phyloP scores from a whole-genome alignment of 2,329 filamentous ascomycete genomes.

The Dryadomyces quercus-mongolicae region DNA sequence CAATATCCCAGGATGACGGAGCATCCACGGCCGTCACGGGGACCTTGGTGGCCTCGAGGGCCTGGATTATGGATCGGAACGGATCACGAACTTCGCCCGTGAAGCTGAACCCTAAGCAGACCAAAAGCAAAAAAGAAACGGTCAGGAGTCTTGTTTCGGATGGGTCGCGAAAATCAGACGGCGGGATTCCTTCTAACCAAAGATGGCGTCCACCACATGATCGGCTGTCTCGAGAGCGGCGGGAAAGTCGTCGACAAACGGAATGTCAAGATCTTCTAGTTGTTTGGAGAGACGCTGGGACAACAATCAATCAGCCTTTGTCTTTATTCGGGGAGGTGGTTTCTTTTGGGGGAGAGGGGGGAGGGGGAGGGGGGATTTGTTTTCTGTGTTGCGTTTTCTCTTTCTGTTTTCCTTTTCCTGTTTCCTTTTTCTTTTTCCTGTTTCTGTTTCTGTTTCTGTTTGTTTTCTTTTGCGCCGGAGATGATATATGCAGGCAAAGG shows the following conservation, averaged over 20 bases:
- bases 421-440: too few relatives aligned
- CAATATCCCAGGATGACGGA: constrained; percentile 90
- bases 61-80: constrained; percentile 69
- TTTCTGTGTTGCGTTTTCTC: too few relatives aligned
- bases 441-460: too few relatives aligned
- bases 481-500: background rate
- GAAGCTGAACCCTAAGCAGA: constrained; percentile 67
- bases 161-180: too few relatives aligned
- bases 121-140: background rate
- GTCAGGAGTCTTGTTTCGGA: too few relatives aligned
- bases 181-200: constrained; percentile 40
- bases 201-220: constrained; percentile 85
- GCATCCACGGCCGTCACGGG: constrained; percentile 85
- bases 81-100: constrained; percentile 85
- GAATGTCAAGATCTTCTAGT: constrained; percentile 68
- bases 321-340: too few relatives aligned
- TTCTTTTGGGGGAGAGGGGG: too few relatives aligned
- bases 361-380: background rate
- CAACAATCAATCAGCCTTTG: background rate
- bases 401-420: too few relatives aligned
- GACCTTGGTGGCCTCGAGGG: constrained; percentile 58
- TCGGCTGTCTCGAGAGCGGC: constrained; percentile 55
- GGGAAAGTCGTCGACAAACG: constrained; percentile 72
- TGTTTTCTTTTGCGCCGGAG: too few relatives aligned
- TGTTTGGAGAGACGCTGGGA: constrained; percentile 70